Conservation (phyloP, 1,284 basidiomycete species). For the Leccinum angustisporum region DNA sequence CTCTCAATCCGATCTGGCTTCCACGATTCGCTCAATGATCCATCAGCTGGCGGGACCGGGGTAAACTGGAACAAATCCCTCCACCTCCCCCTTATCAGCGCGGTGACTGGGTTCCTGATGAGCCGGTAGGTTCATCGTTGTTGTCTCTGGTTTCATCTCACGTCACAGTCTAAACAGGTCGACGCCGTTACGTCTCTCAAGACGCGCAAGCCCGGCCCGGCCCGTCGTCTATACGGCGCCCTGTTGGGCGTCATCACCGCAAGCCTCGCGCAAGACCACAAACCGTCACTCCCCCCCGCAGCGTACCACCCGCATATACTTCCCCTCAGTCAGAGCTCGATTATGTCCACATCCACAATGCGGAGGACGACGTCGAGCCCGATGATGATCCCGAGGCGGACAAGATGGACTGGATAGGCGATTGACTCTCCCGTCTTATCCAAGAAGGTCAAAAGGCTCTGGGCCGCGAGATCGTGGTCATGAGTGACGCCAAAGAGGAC, state of each 20-base stretch:
- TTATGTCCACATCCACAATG: conserved; percentile 28
- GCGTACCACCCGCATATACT: conserved; percentile 29
- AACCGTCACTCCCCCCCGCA: conserved; percentile 26
- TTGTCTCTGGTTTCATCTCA: conserved; percentile 13
- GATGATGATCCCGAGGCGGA: conserved; percentile 34
- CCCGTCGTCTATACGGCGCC: conserved; percentile 34
- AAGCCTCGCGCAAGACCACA: conserved; percentile 32
- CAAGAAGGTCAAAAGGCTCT: conserved; percentile 73
- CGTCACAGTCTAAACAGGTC: conserved; percentile 17
- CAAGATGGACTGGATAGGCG: conserved; percentile 77
- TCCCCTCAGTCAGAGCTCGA: conserved; percentile 40
- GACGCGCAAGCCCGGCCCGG: conserved; percentile 33
- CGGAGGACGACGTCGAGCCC: conserved; percentile 5
- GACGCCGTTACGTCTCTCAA: conserved; percentile 21
- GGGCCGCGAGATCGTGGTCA: conserved; percentile 67
- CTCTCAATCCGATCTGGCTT: conserved; percentile 16
- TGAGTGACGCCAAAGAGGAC: conserved; percentile 68
- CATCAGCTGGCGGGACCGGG: conserved; percentile 63
- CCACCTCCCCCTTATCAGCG: conserved; percentile 67
- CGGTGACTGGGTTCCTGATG: conserved; percentile 49
- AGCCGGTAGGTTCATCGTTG: conserved; percentile 15
- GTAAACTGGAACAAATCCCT: conserved; percentile 45
- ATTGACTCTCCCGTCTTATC: conserved; percentile 63
- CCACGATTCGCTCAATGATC: conserved; percentile 6
- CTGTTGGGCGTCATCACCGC: conserved; percentile 36